These are phyloP conservation scores for Dujonia santamariae DNA, from an alignment of 1,139 yeast genomes.

Conservation along the genomic window DNA sequence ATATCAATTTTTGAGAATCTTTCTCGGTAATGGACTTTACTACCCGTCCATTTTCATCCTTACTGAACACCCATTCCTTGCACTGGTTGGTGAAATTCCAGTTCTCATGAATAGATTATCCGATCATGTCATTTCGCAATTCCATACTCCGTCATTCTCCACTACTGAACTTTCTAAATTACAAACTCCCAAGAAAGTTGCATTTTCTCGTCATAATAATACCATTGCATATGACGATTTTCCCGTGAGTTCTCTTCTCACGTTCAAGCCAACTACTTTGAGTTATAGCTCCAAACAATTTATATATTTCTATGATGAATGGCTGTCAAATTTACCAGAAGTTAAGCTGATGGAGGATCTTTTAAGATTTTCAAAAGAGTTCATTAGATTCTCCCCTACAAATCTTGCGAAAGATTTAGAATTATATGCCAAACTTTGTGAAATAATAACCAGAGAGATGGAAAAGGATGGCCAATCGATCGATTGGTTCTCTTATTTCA, in stretches of 20 bases:
- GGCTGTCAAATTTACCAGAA: constrained; percentile 43
- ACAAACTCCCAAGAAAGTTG: constrained; percentile 17
- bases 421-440: constrained; percentile 58
- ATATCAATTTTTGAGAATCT: constrained; percentile 42
- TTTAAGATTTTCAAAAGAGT: constrained; percentile 41
- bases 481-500: constrained; percentile 60
- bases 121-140: constrained; percentile 49
- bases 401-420: constrained; percentile 48
- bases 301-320: constrained; percentile 49
- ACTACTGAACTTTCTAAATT: background rate
- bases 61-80: constrained; percentile 60
- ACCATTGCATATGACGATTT: constrained; percentile 28
- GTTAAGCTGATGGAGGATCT: constrained; percentile 43
- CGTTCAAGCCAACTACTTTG: constrained; percentile 31
- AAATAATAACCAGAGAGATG: constrained; percentile 49
- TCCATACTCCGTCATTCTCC: constrained; percentile 18
- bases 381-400: constrained; percentile 56
- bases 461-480: constrained; percentile 9
- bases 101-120: constrained; percentile 50
- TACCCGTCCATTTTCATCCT: constrained; percentile 63
- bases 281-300: constrained; percentile 29
- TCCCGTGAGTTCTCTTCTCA: constrained; percentile 16
- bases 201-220: constrained; percentile 31
- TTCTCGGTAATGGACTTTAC: constrained; percentile 62
- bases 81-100: constrained; percentile 53